phyloP scores from a whole-genome alignment of 805 yeast genomes.

The Kluyveromyces dobzhanskii region DNA sequence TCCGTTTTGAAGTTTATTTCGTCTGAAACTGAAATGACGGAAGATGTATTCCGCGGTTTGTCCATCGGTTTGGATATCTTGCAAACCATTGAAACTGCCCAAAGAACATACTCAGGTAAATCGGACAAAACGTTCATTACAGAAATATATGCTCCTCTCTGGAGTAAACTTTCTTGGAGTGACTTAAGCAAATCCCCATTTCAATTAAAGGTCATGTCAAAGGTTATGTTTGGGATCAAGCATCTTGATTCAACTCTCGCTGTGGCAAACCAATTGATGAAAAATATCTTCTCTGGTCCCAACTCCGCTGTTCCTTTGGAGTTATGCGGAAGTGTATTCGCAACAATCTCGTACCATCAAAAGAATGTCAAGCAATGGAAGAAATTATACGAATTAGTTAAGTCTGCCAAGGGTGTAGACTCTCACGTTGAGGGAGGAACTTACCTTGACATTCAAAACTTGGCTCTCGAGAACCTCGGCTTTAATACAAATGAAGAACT shows the following conservation, averaged over 20 bases:
- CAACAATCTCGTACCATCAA: constrained; percentile 32
- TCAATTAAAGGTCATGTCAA: constrained; percentile 33
- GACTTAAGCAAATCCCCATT: constrained; percentile 17
- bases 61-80: constrained; percentile 22
- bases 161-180: constrained; percentile 32
- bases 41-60: constrained; percentile 20
- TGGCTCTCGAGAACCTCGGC: constrained; percentile 49
- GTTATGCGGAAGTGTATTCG: constrained; percentile 38
- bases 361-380: constrained; percentile 46
- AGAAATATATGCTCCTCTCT: constrained; percentile 10
- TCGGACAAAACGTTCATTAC: constrained; percentile 3
- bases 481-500: constrained; percentile 39
- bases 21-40: constrained; percentile 12
- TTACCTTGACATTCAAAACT: constrained; percentile 35
- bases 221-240: constrained; percentile 17
- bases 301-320: constrained; percentile 43
- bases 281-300: constrained; percentile 46
- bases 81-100: constrained; percentile 12
- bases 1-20: constrained; percentile 18
- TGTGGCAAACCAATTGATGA: constrained; percentile 37
- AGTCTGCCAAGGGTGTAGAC: constrained; percentile 39
- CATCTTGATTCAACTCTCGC: constrained; percentile 13
- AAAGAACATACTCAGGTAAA: constrained; percentile 8
- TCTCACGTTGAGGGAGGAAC: constrained; percentile 20
- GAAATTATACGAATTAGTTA: constrained; percentile 45